Base-by-base conservation (phyloP, 495 filamentous ascomycete genomes). In the Penicillium flavigenum region DNA sequence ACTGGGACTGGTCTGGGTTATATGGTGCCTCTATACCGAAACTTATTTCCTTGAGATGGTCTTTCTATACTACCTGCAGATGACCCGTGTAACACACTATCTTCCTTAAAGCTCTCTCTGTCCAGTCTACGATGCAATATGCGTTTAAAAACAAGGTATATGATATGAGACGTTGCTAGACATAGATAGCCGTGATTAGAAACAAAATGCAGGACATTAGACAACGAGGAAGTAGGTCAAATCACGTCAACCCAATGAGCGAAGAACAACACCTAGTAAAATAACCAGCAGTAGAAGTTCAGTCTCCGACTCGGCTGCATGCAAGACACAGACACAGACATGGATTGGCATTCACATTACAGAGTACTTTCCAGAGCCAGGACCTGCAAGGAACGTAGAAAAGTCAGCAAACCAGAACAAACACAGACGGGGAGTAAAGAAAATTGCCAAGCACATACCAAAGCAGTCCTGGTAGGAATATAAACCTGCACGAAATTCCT, bases 401-500 rank as follows among this genome's bases (percentile, higher is more conserved):
- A 59, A 48, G 58, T 57, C 27, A 57, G 59, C n/a, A 52, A 56
- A 6, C 34, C 41, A 22, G 3, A 32, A 16, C 1, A 46, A 44
- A 24, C 19, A 44, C 26, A 12, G 17, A 39, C 36, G 20, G 17
- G 52, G 9, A 31, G 29, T 3, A 11, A 31, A 31, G 42, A n/a
- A 48, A 24, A 53, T 1, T 6, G 6, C 51, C 16, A 48, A 43
- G 32, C 64, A 78, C 88, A 85, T 80, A 96, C 92, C 67, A 97
- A 72, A 31, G 91, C 94, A 52, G 89, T 90, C 59, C 94, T 80
- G 27, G 83, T 83, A 27, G 94, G 94, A 52, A 96, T 83, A 71
- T 98, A 98, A 29, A 96, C 85, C 73, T 98, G 94, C 39, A 89
- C 81, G 69, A 89, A 97, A 70, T 98, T 98, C 72, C 77, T 82